Percentiles rank a stretch among this genome's conserved stretches.
These are phyloP conservation scores for Cylindrodendrum hubeiense DNA, from an alignment of 2,329 filamentous ascomycete genomes.

Conservation along the genomic window DNA sequence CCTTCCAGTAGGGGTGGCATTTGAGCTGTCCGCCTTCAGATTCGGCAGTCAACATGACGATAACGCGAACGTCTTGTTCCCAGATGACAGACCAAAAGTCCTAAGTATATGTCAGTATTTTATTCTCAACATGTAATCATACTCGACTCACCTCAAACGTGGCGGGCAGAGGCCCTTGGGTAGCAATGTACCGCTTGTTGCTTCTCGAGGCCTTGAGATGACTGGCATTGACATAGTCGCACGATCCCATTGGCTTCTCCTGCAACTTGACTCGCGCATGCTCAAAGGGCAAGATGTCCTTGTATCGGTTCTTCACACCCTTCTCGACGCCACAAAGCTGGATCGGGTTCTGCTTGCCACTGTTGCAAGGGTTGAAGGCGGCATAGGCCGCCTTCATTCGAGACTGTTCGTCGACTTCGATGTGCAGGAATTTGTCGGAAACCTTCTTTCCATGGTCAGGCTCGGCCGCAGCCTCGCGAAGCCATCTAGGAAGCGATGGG, in stretches of 20 bases:
- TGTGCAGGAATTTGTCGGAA: conserved; percentile 83
- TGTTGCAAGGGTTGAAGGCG: conserved; percentile 57
- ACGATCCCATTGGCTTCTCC: conserved; percentile 73
- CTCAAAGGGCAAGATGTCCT: conserved; percentile 97
- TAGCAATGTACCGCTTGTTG: conserved; percentile 94
- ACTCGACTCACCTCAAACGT: conserved; percentile 81
- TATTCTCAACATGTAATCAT: not conserved
- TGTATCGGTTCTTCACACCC: conserved; percentile 95
- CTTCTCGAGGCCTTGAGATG: conserved; percentile 84
- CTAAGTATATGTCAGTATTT: conserved; percentile 59
- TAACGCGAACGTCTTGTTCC: conserved; percentile 94
- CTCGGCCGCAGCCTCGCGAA: conserved; percentile 75
- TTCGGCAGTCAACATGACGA: conserved; percentile 97
- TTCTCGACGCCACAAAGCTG: conserved; percentile 94
- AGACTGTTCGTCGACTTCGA: conserved; percentile 87
- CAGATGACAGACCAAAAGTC: conserved; percentile 99
- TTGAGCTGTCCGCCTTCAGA: conserved; percentile 94
- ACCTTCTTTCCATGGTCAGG: conserved; percentile 83
- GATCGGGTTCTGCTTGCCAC: conserved; percentile 56
- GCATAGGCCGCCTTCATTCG: conserved; percentile 88
- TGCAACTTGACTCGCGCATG: conserved; percentile 88
- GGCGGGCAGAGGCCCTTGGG: conserved; percentile 90
- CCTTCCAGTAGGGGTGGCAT: conserved; percentile 93
- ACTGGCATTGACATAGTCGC: conserved; percentile 97
- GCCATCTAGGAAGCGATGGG: conserved; percentile 78